Conservation (phyloP, 495 filamentous ascomycete genomes). For the Penicillium coprophilum region DNA sequence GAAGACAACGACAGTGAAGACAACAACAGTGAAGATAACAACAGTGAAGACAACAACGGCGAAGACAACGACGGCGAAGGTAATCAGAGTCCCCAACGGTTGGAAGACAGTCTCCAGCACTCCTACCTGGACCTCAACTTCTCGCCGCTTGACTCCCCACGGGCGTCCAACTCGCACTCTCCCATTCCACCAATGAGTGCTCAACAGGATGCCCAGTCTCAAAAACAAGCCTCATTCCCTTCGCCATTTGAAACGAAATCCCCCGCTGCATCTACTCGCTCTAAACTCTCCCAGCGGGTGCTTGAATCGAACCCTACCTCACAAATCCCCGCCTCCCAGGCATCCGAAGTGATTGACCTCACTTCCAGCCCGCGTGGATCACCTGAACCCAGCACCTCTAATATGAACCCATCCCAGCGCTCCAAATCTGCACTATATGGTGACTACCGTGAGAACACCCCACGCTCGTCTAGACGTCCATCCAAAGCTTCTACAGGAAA, state of each 20-base stretch:
- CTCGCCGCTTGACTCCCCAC: background rate
- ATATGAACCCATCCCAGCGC: background rate
- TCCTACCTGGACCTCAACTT: constrained; percentile 5
- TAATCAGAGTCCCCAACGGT: background rate
- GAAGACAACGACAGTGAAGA: background rate
- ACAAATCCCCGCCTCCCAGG: constrained; percentile 24
- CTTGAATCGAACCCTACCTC: constrained; percentile 6
- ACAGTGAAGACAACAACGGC: constrained; percentile 3
- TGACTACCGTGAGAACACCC: constrained; percentile 33
- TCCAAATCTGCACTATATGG: constrained; percentile 29
- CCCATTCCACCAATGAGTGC: constrained; percentile 18
- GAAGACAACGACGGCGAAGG: constrained; percentile 4
- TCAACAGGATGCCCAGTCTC: constrained; percentile 13
- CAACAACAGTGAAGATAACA: constrained; percentile 7
- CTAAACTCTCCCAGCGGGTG: constrained; percentile 3
- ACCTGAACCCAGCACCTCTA: constrained; percentile 27
- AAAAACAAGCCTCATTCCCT: constrained; percentile 8
- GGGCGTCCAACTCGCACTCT: constrained; percentile 15
- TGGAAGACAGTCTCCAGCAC: constrained; percentile 8
- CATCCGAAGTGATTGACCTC: constrained; percentile 42
- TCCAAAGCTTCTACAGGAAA: constrained; percentile 25
- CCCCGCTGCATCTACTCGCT: constrained; percentile 16
- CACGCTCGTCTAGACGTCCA: constrained; percentile 14
- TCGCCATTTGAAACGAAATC: constrained; percentile 9
- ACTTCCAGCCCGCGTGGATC: constrained; percentile 42